These are phyloP conservation scores for Saccharomycopsis guyanensis DNA, from an alignment of 805 yeast species.

Conservation along the genomic window DNA sequence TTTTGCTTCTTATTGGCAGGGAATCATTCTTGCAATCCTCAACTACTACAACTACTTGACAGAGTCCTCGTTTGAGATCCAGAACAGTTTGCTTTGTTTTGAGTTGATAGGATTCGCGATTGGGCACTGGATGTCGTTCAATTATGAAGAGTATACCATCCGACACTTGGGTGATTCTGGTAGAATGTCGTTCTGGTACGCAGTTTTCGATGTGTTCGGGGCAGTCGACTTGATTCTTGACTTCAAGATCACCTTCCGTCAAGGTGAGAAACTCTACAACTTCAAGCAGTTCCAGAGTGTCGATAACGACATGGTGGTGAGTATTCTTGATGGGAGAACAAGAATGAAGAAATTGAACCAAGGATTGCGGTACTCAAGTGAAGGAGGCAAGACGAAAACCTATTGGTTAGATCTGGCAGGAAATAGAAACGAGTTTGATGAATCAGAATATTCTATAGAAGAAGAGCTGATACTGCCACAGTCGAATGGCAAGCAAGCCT, in stretches of 20 bases:
- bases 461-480: constrained; percentile 6
- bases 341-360: constrained; percentile 65
- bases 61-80: constrained; percentile 43
- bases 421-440: not conserved
- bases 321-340: constrained; percentile 60
- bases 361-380: constrained; percentile 64
- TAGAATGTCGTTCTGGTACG: constrained; percentile 50
- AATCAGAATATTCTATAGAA: not conserved
- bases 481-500: not conserved
- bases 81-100: constrained; percentile 70
- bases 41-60: constrained; percentile 39
- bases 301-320: constrained; percentile 45
- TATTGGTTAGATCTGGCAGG: constrained; percentile 58
- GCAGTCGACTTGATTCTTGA: constrained; percentile 73
- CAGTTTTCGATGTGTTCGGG: constrained; percentile 72
- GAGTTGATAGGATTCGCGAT: constrained; percentile 82
- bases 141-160: constrained; percentile 63
- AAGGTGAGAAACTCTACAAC: constrained; percentile 66
- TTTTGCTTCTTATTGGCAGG: constrained; percentile 99
- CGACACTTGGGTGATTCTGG: constrained; percentile 59
- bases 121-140: constrained; percentile 84
- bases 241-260: constrained; percentile 55
- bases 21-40: constrained; percentile 49
- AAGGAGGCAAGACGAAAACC: constrained; percentile 63
- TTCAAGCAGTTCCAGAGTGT: constrained; percentile 79